phyloP scores from a whole-genome alignment of 2,329 filamentous ascomycete genomes.

The Botrytis squamosa region DNA sequence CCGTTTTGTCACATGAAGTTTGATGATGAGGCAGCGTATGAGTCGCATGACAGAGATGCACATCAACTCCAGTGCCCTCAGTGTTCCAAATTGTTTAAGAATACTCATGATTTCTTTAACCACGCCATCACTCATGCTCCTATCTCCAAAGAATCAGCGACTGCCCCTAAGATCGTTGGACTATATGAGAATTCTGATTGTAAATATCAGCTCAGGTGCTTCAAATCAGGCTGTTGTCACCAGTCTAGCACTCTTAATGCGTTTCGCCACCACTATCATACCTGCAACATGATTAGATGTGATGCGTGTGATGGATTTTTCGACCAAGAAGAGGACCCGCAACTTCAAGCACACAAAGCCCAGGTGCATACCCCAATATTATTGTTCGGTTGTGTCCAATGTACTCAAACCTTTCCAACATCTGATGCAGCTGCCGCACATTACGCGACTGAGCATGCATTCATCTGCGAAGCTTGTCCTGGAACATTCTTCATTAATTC shows the following conservation, averaged over 20 bases:
- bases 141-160: too few relatives aligned
- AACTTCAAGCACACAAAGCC: background rate
- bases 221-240: background rate
- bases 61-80: too few relatives aligned
- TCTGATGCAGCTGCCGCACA: background rate
- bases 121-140: too few relatives aligned
- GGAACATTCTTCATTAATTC: background rate
- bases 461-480: conserved; percentile 5
- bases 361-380: background rate
- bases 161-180: too few relatives aligned
- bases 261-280: background rate
- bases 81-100: too few relatives aligned
- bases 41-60: too few relatives aligned
- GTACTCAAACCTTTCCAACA: background rate
- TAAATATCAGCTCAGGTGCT: background rate
- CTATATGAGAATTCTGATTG: too few relatives aligned
- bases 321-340: background rate
- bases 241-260: background rate
- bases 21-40: too few relatives aligned
- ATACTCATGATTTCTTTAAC: too few relatives aligned
- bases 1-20: too few relatives aligned
- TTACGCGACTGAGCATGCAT: background rate
- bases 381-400: background rate
- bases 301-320: background rate
- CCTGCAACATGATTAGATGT: background rate